These are phyloP conservation scores for Sporothrix protearum DNA, from an alignment of 2,329 filamentous ascomycete species.

Conservation along the genomic window DNA sequence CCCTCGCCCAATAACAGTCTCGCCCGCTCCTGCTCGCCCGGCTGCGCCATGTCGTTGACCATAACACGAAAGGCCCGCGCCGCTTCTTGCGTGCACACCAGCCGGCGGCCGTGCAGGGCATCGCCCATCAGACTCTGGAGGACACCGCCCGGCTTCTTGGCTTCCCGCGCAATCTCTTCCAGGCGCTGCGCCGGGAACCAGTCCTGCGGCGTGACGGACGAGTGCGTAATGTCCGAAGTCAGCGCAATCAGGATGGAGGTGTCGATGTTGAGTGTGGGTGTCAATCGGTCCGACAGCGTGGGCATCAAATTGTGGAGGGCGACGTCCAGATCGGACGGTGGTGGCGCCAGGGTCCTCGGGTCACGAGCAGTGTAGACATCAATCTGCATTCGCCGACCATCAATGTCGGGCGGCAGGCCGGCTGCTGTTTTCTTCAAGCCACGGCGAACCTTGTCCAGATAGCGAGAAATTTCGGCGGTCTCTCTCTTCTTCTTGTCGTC, in stretches of 20 bases:
- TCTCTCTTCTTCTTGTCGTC: not conserved
- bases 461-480: conserved; percentile 30
- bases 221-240: conserved; percentile 69
- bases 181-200: conserved; percentile 56
- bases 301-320: conserved; percentile 30
- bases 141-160: conserved; percentile 54
- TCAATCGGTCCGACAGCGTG: conserved; percentile 30
- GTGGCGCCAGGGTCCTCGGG: conserved; percentile 26
- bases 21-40: conserved; percentile 57
- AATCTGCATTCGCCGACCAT: conserved; percentile 29
- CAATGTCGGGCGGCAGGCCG: conserved; percentile 20
- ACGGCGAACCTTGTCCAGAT: conserved; percentile 31
- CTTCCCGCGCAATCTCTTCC: conserved; percentile 63
- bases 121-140: conserved; percentile 56
- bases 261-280: conserved; percentile 54
- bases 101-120: conserved; percentile 50
- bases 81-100: conserved; percentile 66
- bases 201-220: conserved; percentile 36
- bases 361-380: conserved; percentile 33
- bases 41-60: conserved; percentile 59
- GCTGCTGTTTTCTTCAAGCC: not conserved
- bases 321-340: conserved; percentile 27
- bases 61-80: conserved; percentile 64
- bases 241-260: conserved; percentile 69
- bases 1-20: conserved; percentile 44